Evolutionary conservation across 176 grass and related monocot species (phyloP).

Genomic region (Oryza brachyantha): DNA sequence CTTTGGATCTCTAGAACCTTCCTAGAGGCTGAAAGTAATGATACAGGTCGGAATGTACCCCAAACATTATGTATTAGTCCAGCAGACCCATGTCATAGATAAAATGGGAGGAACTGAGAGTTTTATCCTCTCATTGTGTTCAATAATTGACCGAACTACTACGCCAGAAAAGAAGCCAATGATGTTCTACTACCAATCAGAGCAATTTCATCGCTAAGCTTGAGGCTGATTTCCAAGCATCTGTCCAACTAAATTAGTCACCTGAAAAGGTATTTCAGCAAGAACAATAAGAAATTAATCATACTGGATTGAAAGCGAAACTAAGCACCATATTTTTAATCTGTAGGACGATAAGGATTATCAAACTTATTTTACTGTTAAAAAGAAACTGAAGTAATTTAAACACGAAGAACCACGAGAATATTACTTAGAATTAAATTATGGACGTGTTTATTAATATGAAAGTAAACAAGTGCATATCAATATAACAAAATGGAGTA

Average conservation of each 20-base stretch:
- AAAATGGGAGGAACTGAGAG: background rate
- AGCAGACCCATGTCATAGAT: too few species aligned
- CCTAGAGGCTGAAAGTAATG: background rate
- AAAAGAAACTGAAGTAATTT: background rate
- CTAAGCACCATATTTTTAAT: background rate
- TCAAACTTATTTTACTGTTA: background rate
- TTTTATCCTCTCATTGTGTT: background rate
- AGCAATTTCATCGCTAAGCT: background rate
- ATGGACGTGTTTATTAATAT: background rate
- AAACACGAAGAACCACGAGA: background rate
- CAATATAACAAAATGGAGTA: background rate
- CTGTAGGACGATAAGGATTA: background rate
- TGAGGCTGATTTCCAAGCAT: constrained; percentile 61
- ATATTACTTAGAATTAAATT: background rate
- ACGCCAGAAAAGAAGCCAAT: background rate
- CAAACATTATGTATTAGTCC: background rate
- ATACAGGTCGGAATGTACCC: background rate
- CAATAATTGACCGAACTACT: background rate
- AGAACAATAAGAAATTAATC: constrained; percentile 5
- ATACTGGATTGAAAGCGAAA: background rate
- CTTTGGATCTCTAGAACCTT: too few species aligned
- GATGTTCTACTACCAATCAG: background rate
- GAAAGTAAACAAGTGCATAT: background rate
- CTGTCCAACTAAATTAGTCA: constrained; percentile 65
- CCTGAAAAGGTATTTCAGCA: constrained; percentile 34